Percentiles rank a stretch among this genome's conserved stretches.
These are phyloP conservation scores for Botrytis elliptica DNA, from an alignment of 2,329 filamentous ascomycete species.

Conservation along the genomic window DNA sequence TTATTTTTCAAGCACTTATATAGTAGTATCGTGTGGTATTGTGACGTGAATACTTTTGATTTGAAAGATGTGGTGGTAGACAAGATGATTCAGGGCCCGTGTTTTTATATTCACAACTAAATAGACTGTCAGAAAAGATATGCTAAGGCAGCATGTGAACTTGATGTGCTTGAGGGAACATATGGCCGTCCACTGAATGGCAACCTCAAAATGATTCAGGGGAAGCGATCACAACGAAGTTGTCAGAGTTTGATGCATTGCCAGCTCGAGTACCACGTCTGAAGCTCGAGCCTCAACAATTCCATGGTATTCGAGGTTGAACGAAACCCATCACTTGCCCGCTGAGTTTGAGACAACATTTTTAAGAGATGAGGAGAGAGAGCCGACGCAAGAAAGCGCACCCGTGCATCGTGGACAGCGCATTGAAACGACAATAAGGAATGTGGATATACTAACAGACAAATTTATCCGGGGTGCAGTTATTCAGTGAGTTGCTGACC, in stretches of 20 bases:
- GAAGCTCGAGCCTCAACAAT: no score
- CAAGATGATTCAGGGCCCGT: not conserved
- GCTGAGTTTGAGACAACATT: not conserved
- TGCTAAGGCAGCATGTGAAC: not conserved
- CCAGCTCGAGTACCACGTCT: slow-evolving; percentile 9
- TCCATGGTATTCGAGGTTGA: not conserved
- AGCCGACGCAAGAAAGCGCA: not conserved
- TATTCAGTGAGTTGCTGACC: not conserved
- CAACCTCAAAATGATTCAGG: not conserved
- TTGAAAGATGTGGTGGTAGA: not conserved
- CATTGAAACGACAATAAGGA: not conserved
- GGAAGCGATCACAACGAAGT: not conserved
- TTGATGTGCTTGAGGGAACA: not conserved
- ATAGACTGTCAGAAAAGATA: slow-evolving; percentile 6
- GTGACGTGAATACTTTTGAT: not conserved
- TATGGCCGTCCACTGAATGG: not conserved
- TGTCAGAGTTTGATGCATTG: slow-evolving; percentile 1
- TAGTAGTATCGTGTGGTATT: not conserved
- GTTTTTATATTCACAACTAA: not conserved
- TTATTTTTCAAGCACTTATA: not conserved
- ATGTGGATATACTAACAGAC: slow-evolving; percentile 1
- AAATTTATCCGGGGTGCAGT: not conserved
- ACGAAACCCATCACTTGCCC: not conserved
- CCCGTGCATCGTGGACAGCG: not conserved
- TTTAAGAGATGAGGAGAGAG: not conserved